Conservation (phyloP, 768 basidiomycete genomes). For the Termitomyces bulborhizus region DNA sequence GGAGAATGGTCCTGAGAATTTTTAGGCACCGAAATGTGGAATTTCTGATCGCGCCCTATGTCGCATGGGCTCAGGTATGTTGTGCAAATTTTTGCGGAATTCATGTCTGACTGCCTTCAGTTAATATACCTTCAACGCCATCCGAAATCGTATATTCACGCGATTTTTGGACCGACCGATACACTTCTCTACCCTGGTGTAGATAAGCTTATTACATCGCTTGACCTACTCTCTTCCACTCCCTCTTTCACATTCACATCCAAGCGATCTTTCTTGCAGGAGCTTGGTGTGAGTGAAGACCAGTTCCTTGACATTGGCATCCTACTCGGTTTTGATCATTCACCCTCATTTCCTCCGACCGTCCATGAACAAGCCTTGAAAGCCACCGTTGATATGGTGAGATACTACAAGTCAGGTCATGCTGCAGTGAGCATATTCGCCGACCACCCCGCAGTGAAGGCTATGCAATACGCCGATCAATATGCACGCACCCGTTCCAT, state of each 20-base stretch:
- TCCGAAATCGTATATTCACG: constrained; percentile 88
- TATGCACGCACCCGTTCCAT: constrained; percentile 88
- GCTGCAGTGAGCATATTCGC: constrained; percentile 70
- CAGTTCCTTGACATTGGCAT: constrained; percentile 95
- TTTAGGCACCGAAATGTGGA: constrained; percentile 95
- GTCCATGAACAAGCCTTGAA: constrained; percentile 77
- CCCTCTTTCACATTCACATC: constrained; percentile 82
- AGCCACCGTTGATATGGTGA: constrained; percentile 87
- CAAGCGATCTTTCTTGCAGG: constrained; percentile 58
- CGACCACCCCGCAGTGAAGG: constrained; percentile 80
- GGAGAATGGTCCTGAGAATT: constrained; percentile 86
- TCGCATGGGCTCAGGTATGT: constrained; percentile 91
- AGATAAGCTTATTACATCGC: constrained; percentile 84
- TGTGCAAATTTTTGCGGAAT: not conserved
- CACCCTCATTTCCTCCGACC: constrained; percentile 75
- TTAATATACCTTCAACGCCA: constrained; percentile 94
- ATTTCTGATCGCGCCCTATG: constrained; percentile 93
- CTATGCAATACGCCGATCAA: constrained; percentile 73
- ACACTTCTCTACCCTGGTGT: constrained; percentile 81
- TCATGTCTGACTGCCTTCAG: constrained; percentile 31
- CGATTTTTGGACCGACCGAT: constrained; percentile 89
- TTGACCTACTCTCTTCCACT: constrained; percentile 64
- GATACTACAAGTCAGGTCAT: constrained; percentile 86
- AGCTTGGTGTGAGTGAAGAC: constrained; percentile 68
- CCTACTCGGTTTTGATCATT: constrained; percentile 82